Percentiles rank a stretch among this genome's conserved stretches.
phyloP scores from a whole-genome alignment of 257 asterid species.

The Rubia yunnanensis region DNA sequence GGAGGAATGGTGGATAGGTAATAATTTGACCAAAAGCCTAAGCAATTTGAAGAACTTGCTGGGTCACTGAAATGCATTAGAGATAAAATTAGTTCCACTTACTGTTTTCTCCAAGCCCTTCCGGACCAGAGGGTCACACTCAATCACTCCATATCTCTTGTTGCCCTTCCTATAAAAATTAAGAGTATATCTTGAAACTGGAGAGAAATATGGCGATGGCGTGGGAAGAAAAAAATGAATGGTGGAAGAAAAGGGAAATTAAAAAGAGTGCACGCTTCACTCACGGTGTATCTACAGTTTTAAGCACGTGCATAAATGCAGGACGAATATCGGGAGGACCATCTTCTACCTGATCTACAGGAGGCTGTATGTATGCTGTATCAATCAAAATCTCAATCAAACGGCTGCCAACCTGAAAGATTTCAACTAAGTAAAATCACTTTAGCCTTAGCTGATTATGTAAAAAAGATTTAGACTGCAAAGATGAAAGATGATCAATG shows the following conservation, averaged over 20 bases:
- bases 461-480: not conserved
- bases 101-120: constrained; percentile 95
- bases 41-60: not conserved
- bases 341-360: constrained; percentile 58
- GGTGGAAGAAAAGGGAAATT: not conserved
- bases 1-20: not conserved
- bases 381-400: constrained; percentile 74
- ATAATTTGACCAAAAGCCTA: not conserved
- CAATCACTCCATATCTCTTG: constrained; percentile 89
- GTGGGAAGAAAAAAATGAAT: not conserved
- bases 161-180: constrained; percentile 41
- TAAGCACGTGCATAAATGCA: constrained; percentile 76
- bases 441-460: not conserved
- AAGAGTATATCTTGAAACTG: not conserved
- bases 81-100: constrained; percentile 20
- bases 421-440: constrained; percentile 7
- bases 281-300: constrained; percentile 67
- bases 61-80: not conserved
- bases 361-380: constrained; percentile 87
- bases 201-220: constrained; percentile 4
- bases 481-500: not conserved
- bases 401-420: constrained; percentile 75
- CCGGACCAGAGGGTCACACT: constrained; percentile 89
- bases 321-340: constrained; percentile 85
- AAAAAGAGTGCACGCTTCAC: constrained; percentile 19